Evolutionary conservation across 352 stramenopile species (phyloP).

Genomic region (Globisporangium iwayamae): DNA sequence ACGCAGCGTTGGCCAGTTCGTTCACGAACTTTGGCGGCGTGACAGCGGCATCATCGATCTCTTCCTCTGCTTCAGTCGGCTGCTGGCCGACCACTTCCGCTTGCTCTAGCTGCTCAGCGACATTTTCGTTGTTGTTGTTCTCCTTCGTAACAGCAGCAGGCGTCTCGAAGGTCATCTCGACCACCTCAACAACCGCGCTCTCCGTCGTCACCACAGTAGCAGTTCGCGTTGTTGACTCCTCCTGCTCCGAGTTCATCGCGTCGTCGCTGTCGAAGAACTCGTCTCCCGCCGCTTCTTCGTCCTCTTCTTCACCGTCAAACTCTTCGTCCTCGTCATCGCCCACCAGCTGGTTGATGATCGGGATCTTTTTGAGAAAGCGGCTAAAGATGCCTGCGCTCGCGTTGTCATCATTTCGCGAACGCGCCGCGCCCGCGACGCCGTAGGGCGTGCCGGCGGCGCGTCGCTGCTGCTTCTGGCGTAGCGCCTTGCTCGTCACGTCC

Average conservation of each 20-base stretch:
- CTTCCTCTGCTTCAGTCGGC: background rate
- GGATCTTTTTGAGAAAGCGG: constrained; percentile 62
- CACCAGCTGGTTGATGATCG: constrained; percentile 54
- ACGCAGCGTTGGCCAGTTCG: background rate
- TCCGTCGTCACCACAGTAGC: constrained; percentile 12
- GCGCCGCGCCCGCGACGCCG: constrained; percentile 16
- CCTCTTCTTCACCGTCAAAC: constrained; percentile 16
- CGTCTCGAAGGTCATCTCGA: constrained; percentile 23
- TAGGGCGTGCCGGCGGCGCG: constrained; percentile 40
- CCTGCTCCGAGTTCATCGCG: constrained; percentile 19
- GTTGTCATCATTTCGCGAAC: constrained; percentile 10
- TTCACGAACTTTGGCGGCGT: constrained; percentile 3
- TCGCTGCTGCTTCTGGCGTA: constrained; percentile 25
- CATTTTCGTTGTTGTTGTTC: background rate
- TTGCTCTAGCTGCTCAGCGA: background rate
- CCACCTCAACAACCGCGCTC: constrained; percentile 15
- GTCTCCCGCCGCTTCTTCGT: background rate
- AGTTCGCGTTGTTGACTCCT: constrained; percentile 20
- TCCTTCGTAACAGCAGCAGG: background rate
- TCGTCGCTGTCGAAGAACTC: constrained; percentile 13
- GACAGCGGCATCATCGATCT: background rate
- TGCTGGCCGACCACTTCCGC: constrained; percentile 19
- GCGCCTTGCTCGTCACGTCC: constrained; percentile 10
- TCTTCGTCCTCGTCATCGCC: constrained; percentile 32
- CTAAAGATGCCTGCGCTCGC: constrained; percentile 38